phyloP scores from a whole-genome alignment of 2,329 filamentous ascomycete genomes.

The Chalaropsis thielavioides region DNA sequence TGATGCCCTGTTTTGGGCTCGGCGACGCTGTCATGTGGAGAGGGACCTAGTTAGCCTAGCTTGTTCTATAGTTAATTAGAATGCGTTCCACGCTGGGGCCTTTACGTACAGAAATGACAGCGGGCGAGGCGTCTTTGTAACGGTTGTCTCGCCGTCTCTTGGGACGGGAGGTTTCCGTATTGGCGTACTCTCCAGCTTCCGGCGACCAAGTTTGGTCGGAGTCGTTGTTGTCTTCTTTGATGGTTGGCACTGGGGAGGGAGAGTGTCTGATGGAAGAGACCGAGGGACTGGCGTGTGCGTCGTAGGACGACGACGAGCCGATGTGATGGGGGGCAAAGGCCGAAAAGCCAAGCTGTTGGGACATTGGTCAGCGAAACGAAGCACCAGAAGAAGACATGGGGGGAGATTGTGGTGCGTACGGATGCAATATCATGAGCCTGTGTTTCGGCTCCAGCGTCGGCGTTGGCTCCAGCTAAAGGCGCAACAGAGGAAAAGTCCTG shows the following conservation, averaged over 20 bases:
- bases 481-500: neutral
- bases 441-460: neutral
- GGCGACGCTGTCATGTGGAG: constrained; percentile 21
- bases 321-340: neutral
- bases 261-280: neutral
- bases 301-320: neutral
- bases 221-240: constrained; percentile 14
- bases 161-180: constrained; percentile 22
- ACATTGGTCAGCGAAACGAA: neutral
- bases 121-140: constrained; percentile 38
- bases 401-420: neutral
- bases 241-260: neutral
- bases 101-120: constrained; percentile 33
- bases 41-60: constrained; percentile 10
- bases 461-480: neutral
- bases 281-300: neutral
- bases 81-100: neutral
- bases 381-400: neutral
- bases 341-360: neutral
- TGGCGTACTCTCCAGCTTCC: constrained; percentile 22
- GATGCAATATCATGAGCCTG: neutral
- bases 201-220: constrained; percentile 8
- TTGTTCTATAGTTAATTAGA: neutral
- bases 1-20: constrained; percentile 25
- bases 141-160: constrained; percentile 38